phyloP scores from a whole-genome alignment of 306 rosid species.

The Betula pendula region DNA sequence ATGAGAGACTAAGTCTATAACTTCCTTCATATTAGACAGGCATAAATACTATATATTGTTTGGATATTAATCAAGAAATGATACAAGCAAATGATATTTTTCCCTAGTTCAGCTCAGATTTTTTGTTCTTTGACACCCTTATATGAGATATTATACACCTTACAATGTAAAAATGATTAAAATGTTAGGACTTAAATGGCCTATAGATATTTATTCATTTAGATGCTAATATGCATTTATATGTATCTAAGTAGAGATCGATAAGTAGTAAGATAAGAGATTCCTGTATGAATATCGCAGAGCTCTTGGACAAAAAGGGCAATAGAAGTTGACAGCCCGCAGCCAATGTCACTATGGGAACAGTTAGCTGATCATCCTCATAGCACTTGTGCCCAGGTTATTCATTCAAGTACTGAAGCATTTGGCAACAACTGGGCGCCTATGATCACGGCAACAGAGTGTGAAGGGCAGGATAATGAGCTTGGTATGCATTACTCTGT shows the following conservation, averaged over 20 bases:
- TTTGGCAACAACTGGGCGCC: constrained; percentile 3
- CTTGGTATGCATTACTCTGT: constrained; percentile 2
- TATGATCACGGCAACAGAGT: neutral
- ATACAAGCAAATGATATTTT: neutral
- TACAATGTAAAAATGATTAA: neutral
- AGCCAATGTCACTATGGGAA: constrained; percentile 13
- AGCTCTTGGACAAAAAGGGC: constrained; percentile 37
- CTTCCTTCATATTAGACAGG: too few relatives aligned
- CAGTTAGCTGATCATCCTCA: constrained; percentile 4
- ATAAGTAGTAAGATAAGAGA: neutral
- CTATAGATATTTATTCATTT: neutral
- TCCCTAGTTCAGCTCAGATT: neutral
- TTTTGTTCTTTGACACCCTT: neutral
- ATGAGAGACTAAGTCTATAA: neutral
- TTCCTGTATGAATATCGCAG: constrained; percentile 17
- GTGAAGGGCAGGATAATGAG: constrained; percentile 3
- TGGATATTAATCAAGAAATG: neutral
- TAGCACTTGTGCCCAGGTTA: constrained; percentile 16
- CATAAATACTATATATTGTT: too few relatives aligned
- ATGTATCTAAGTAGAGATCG: neutral
- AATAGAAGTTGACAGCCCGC: constrained; percentile 23
- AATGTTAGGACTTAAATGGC: neutral
- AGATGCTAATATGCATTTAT: neutral
- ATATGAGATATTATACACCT: neutral
- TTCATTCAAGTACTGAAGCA: neutral